Base-by-base conservation (phyloP, 805 yeast genomes). In the Cyberlindnera meyerae region DNA sequence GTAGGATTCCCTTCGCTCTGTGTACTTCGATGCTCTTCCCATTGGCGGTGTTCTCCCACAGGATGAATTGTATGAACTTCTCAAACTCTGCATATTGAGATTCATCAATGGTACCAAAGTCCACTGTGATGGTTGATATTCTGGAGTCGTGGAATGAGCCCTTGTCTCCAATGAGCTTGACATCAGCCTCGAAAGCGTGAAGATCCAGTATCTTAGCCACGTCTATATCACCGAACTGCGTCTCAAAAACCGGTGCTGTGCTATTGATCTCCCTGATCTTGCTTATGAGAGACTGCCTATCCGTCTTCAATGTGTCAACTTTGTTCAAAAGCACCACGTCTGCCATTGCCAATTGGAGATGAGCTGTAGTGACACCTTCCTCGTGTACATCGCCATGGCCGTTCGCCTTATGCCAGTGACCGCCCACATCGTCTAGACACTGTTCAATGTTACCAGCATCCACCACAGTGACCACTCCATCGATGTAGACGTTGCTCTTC, bases 401-500 rank as follows among this genome's bases (percentile, higher is more conserved):
- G 9, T 65, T 58, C 8, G 63, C 66, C 17, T 71, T 63, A 52
- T 78, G 87, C 76, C 82, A 75, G 52, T 81, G 87, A 0, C 84
- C 81, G 4, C 83, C 86, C 13, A 65, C 62, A 47, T 87, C 97
- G 39, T 75, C 79, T 21, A 90, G 63, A 44, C 84, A 79, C 36
- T 63, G 63, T 13, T 70, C 50, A 17, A 90, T 79, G 52, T 87
- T 79, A 32, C 71, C 77, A 2, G 79, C 57, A 56, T 90, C 97
- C 28, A 93, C 65, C 3, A 90, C 97, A 0, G 96, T 83, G 11
- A 93, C 73, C 5, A 90, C 86, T 0, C 96, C 96, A 59, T 90
- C 97, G 22, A 93, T 80, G 56, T 85, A 84, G 2, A 93, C 87
- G 47, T 79, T 80, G 4, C 95, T 79, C 12, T 80, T 71, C 40